Conservation (phyloP, 495 filamentous ascomycete genomes). For the Penicillium cataractarum region DNA sequence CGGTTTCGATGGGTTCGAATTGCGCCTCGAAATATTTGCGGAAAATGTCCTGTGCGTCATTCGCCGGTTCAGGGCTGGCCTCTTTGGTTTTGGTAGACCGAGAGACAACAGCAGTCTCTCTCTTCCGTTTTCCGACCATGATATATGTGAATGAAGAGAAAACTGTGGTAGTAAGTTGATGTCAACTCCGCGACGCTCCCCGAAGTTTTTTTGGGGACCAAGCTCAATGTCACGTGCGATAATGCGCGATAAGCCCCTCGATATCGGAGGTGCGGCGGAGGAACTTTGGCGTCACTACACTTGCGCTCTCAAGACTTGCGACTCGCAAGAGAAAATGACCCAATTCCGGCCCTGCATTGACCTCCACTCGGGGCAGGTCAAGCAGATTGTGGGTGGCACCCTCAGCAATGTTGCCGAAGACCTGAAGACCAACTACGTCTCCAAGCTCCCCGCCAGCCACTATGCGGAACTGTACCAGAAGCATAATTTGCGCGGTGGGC, state of each 20-base stretch:
- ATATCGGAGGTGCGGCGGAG: slow-evolving; percentile 17
- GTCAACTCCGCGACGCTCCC: slow-evolving; percentile 6
- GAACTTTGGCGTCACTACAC: slow-evolving; percentile 6
- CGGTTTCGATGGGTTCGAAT: slow-evolving; percentile 68
- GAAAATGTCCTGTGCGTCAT: slow-evolving; percentile 59
- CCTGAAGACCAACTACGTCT: slow-evolving; percentile 90
- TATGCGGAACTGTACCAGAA: slow-evolving; percentile 80
- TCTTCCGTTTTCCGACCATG: slow-evolving; percentile 45
- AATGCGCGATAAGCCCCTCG: slow-evolving; percentile 42
- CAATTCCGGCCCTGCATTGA: slow-evolving; percentile 96
- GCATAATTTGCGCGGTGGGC: slow-evolving; percentile 72
- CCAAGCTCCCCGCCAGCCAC: slow-evolving; percentile 74
- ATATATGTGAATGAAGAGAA: slow-evolving; percentile 14
- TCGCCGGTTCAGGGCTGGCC: slow-evolving; percentile 23
- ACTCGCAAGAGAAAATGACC: slow-evolving; percentile 66
- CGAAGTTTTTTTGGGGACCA: slow-evolving; percentile 26
- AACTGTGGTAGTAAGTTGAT: background rate
- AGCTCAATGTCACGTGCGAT: slow-evolving; percentile 46
- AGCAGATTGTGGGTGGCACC: slow-evolving; percentile 97
- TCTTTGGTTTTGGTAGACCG: slow-evolving; percentile 26
- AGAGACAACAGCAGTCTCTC: slow-evolving; percentile 41
- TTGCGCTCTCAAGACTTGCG: background rate
- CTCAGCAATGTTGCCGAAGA: slow-evolving; percentile 65
- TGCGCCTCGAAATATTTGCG: slow-evolving; percentile 83
- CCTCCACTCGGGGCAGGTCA: slow-evolving; percentile 91